Conservation (phyloP, 495 filamentous ascomycete genomes). For the Tuber magnatum region DNA sequence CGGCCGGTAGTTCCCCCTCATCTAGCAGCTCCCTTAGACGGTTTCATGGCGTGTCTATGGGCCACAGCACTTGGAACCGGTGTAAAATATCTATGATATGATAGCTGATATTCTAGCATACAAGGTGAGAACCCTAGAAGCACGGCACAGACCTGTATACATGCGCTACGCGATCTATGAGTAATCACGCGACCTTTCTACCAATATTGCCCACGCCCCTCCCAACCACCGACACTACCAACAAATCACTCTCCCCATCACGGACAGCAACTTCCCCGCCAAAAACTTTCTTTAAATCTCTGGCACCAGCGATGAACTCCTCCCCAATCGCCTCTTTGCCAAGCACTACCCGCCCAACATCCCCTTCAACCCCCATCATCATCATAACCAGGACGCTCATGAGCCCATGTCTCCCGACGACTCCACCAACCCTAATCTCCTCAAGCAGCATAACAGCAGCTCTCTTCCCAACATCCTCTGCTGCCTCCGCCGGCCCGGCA, state of each 20-base stretch:
- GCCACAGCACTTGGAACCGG: neutral
- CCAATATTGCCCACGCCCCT: conserved; percentile 93
- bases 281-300: conserved; percentile 79
- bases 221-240: conserved; percentile 87
- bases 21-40: neutral
- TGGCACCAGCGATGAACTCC: conserved; percentile 65
- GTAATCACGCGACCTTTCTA: conserved; percentile 70
- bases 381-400: conserved; percentile 74
- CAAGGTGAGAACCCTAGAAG: neutral
- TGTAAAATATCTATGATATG: neutral
- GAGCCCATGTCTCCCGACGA: conserved; percentile 61
- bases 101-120: neutral
- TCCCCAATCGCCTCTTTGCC: conserved; percentile 76
- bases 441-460: conserved; percentile 88
- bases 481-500: conserved; percentile 69
- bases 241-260: conserved; percentile 66
- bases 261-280: conserved; percentile 80
- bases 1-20: neutral
- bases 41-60: neutral
- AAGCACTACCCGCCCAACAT: conserved; percentile 52
- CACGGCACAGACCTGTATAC: neutral
- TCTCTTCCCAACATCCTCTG: conserved; percentile 81
- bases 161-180: neutral
- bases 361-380: conserved; percentile 77
- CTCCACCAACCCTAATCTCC: conserved; percentile 70